A percentile compares a stretch with the other conserved stretches of the same genome.
phyloP scores from a whole-genome alignment of 2,329 filamentous ascomycete genomes.

The Calonectria naviculata region DNA sequence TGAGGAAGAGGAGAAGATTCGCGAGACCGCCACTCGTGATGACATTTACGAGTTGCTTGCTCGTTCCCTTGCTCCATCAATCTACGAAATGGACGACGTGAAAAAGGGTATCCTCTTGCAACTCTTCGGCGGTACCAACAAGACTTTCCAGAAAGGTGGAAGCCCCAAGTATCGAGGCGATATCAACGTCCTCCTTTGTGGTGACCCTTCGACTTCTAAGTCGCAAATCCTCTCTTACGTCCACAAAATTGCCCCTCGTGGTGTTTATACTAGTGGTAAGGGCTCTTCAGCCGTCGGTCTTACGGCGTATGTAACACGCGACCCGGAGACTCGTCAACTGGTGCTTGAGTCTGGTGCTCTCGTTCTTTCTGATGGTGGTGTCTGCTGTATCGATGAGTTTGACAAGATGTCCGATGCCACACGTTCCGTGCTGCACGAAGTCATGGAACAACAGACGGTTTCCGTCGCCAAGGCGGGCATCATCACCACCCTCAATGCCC shows the following conservation, averaged over 20 bases:
- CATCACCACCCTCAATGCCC: constrained; percentile 94
- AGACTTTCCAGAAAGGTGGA: constrained; percentile 95
- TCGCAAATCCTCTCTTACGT: constrained; percentile 95
- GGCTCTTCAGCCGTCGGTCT: constrained; percentile 85
- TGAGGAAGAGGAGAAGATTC: constrained; percentile 92
- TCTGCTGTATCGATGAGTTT: constrained; percentile 88
- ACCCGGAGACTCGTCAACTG: constrained; percentile 83
- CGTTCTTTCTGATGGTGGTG: constrained; percentile 83
- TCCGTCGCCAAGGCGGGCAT: constrained; percentile 93
- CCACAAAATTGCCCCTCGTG: constrained; percentile 95
- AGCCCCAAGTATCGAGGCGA: constrained; percentile 96
- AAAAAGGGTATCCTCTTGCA: constrained; percentile 99
- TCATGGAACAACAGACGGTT: constrained; percentile 90
- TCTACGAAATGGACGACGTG: constrained; percentile 98
- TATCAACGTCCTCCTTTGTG: constrained; percentile 96
- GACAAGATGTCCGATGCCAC: constrained; percentile 88
- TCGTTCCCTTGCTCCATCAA: constrained; percentile 90
- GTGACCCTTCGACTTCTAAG: constrained; percentile 96
- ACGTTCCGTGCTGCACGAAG: constrained; percentile 85
- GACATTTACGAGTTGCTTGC: constrained; percentile 95
- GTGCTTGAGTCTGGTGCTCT: constrained; percentile 84
- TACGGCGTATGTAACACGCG: constrained; percentile 83
- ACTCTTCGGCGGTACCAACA: constrained; percentile 97
- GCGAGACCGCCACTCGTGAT: constrained; percentile 78
- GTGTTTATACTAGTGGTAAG: constrained; percentile 84